These are phyloP conservation scores for Flueggea neowawraea DNA, from an alignment of 441 rosid genomes.

Conservation along the genomic window DNA sequence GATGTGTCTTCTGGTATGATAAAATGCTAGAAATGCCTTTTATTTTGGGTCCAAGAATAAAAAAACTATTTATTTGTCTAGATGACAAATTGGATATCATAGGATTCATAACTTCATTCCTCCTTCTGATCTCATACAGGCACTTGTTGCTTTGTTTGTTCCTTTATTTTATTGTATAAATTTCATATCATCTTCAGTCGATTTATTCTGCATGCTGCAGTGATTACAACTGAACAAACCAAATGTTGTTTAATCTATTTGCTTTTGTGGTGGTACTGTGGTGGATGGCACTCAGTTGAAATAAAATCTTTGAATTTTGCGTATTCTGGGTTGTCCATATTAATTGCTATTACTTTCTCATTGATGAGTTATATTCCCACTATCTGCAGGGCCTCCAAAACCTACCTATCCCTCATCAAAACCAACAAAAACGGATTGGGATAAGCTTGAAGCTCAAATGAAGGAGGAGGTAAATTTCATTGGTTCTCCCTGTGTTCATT, in stretches of 20 bases:
- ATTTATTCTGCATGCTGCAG: no score
- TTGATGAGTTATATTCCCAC: neutral
- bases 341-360: neutral
- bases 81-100: neutral
- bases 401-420: slow-evolving; percentile 87
- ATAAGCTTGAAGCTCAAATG: slow-evolving; percentile 82
- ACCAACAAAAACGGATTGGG: slow-evolving; percentile 69
- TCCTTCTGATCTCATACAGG: no score
- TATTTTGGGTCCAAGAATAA: neutral
- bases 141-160: no score
- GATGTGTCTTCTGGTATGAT: slow-evolving; percentile 43
- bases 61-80: neutral
- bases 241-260: no score
- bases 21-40: neutral
- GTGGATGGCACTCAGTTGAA: no score
- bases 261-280: no score
- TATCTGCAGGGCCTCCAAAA: slow-evolving; percentile 26
- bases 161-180: no score
- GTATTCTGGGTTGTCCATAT: neutral
- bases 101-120: no score
- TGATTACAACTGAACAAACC: no score
- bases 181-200: no score
- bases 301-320: neutral
- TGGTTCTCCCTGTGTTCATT: neutral
- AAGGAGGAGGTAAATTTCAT: slow-evolving; percentile 55